Conservation (phyloP, 2,329 filamentous ascomycete genomes). For the Bipolaris bicolor region DNA sequence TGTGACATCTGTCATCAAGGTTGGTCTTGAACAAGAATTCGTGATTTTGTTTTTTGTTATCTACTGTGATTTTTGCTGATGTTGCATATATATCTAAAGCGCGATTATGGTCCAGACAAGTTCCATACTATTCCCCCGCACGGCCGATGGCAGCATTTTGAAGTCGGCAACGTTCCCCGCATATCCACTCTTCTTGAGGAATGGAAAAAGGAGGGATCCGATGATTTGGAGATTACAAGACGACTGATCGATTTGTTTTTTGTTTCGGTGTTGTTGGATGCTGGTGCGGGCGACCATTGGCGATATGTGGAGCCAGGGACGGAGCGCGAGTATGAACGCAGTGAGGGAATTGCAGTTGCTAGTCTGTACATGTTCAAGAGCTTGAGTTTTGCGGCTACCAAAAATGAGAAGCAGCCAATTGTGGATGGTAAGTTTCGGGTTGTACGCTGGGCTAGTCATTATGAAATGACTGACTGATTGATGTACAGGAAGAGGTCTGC, state of each 20-base stretch:
- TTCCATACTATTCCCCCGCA: constrained; percentile 66
- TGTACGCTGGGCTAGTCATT: neutral
- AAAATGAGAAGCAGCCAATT: constrained; percentile 72
- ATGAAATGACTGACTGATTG: neutral
- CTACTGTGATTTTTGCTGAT: neutral
- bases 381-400: constrained; percentile 79
- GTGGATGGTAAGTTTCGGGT: constrained; percentile 69
- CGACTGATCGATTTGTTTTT: constrained; percentile 78
- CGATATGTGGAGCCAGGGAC: constrained; percentile 87
- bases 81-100: constrained; percentile 50
- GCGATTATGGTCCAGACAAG: constrained; percentile 70
- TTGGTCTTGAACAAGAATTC: constrained; percentile 46
- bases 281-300: constrained; percentile 87
- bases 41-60: fast-evolving
- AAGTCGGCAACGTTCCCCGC: constrained; percentile 73
- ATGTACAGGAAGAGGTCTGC: constrained; percentile 63
- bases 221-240: constrained; percentile 73
- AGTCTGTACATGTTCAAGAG: constrained; percentile 88
- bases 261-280: constrained; percentile 79
- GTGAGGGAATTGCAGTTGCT: constrained; percentile 81
- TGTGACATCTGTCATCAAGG: constrained; percentile 89
- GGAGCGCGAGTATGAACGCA: constrained; percentile 77
- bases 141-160: constrained; percentile 81
- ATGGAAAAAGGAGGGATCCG: constrained; percentile 62
- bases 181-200: constrained; percentile 70